Conservation (phyloP, 371 early-diverging fungal species). For the Rhizomucor pusillus region DNA sequence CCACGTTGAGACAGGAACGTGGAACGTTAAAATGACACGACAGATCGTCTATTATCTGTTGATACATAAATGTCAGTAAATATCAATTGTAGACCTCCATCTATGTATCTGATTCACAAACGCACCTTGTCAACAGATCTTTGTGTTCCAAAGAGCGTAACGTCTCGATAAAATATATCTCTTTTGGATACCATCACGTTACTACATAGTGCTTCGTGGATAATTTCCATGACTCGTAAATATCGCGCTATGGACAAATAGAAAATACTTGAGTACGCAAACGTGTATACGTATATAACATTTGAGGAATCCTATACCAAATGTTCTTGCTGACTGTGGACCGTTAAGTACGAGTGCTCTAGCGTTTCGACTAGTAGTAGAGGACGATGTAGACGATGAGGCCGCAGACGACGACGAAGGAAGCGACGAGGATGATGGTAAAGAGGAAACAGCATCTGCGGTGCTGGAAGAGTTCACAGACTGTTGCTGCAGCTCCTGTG, state of each 20-base stretch:
- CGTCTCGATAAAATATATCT: constrained; percentile 45
- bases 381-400: background rate
- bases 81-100: no score
- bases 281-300: no score
- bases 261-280: no score
- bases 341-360: background rate
- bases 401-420: background rate
- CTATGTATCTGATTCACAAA: no score
- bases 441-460: background rate
- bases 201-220: constrained; percentile 38
- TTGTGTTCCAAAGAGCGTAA: constrained; percentile 34
- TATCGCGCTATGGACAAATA: constrained; percentile 43
- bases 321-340: constrained; percentile 1
- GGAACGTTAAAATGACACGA: constrained; percentile 38
- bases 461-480: background rate
- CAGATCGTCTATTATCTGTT: constrained; percentile 39
- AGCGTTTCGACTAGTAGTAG: background rate
- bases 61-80: no score
- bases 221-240: constrained; percentile 35
- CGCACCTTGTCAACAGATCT: constrained; percentile 27
- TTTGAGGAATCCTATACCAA: constrained; percentile 5
- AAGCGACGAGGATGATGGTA: background rate
- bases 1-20: constrained; percentile 38
- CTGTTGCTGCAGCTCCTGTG: background rate
- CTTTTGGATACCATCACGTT: constrained; percentile 39